A percentile compares a stretch with the other conserved stretches of the same genome.
These are phyloP conservation scores for Chalaropsis thielavioides DNA, from an alignment of 2,329 filamentous ascomycete genomes.

Conservation along the genomic window DNA sequence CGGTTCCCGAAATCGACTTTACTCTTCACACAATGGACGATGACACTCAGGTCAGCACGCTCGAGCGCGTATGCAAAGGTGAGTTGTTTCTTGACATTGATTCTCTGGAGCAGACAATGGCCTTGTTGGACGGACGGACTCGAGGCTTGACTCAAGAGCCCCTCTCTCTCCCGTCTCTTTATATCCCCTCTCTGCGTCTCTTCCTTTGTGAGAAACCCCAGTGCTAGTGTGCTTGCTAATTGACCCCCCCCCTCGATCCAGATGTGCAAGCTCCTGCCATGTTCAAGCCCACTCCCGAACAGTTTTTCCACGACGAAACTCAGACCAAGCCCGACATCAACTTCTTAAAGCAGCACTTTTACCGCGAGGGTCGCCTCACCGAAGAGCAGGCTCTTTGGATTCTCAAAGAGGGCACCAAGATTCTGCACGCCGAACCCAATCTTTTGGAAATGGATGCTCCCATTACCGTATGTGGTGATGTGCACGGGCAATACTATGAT, in stretches of 20 bases:
- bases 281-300: conserved; percentile 78
- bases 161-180: conserved; percentile 12
- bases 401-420: conserved; percentile 70
- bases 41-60: conserved; percentile 83
- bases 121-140: too few relatives aligned
- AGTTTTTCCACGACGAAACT: conserved; percentile 82
- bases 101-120: too few relatives aligned
- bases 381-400: conserved; percentile 98
- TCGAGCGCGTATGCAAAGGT: conserved; percentile 98
- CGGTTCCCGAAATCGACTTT: conserved; percentile 95
- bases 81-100: conserved; percentile 22
- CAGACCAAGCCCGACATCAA: conserved; percentile 78
- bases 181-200: not conserved
- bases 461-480: conserved; percentile 95
- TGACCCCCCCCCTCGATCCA: conserved; percentile 26
- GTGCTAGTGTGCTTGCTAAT: not conserved
- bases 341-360: conserved; percentile 97
- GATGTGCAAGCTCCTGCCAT: conserved; percentile 97
- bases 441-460: conserved; percentile 98
- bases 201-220: not conserved
- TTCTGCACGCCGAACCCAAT: conserved; percentile 83
- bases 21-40: conserved; percentile 98
- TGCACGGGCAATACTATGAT: conserved; percentile 98
- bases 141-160: not conserved
- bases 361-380: conserved; percentile 88